Base-by-base conservation (phyloP, 768 basidiomycete genomes). In the Exidia glandulosa region DNA sequence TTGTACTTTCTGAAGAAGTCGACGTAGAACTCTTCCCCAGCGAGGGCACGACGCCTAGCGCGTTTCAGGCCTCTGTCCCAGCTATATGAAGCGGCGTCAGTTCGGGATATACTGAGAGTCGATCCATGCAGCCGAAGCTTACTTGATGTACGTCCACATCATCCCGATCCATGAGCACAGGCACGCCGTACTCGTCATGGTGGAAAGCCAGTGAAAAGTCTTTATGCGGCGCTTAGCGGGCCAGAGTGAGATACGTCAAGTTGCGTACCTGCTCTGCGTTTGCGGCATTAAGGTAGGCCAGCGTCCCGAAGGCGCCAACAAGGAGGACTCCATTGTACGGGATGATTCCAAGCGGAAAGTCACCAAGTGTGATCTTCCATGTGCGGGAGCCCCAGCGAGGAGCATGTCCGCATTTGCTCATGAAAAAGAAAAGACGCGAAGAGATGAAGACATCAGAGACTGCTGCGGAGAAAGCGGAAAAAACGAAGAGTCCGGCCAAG, bases 81-180 rank as follows among this genome's bases (percentile, higher is more conserved):
- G 16, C 41, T 23, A 45, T 19, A 14, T 45, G 34, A 36, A 7
- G 34, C 34, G 16, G 34, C 16, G 16, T 36, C 34, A 36, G 34
- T 36, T 16, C 16, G 16, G 34, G 34, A 36, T 36, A 36, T 36
- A 16, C 34, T 7, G 7, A 16, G 16, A 16, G 34, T 16, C 7
- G 34, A 7, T 7, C 7, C 34, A 36, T 36, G 16, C 16, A 54
- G 37, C n/a, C n/a, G n/a, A 58, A 12, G 32, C 47, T 12, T 45
- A 64, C 55, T 32, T 57, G 12, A 65, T 55, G 41, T 60, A 64
- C 10, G 64, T 60, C 33, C 56, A 32, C n/a, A 55, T 7, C 59
- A 63, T 63, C 1, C 32, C 52, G 45, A 47, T 34, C 45, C 57
- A 60, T 7, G 59, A 33, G 45, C 32, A 57, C 13, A 60, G 37